phyloP scores from a whole-genome alignment of 1,284 basidiomycete genomes.

The Malassezia caprae region DNA sequence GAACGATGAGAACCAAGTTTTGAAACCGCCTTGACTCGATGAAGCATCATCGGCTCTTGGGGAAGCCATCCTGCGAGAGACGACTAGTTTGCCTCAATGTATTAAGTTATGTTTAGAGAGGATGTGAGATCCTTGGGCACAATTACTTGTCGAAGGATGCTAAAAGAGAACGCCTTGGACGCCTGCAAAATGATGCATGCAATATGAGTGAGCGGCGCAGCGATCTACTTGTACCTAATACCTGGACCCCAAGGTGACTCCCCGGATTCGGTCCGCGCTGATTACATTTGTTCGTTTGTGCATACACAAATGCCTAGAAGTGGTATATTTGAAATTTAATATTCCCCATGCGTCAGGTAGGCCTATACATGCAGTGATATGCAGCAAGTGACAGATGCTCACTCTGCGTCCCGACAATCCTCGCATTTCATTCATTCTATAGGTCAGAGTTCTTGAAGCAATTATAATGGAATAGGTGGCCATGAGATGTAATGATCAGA shows the following conservation, averaged over 20 bases:
- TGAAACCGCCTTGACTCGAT: neutral
- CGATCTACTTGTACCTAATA: neutral
- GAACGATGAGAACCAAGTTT: conserved; percentile 14
- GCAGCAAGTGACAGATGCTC: neutral
- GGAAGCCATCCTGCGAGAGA: conserved; percentile 1
- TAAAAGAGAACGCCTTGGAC: neutral
- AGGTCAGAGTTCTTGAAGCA: neutral
- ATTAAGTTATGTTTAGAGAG: neutral
- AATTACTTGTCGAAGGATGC: neutral
- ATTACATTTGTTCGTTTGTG: neutral
- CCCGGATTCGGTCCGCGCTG: neutral
- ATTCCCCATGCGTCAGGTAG: neutral
- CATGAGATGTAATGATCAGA: neutral
- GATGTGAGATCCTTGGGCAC: neutral
- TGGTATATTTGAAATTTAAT: neutral
- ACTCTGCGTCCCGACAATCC: neutral
- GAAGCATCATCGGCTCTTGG: conserved; percentile 2
- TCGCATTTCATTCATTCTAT: neutral
- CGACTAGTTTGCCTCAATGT: neutral
- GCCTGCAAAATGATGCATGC: conserved; percentile 6
- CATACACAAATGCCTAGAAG: neutral
- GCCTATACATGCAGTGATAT: neutral
- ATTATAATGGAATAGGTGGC: neutral
- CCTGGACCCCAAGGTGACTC: neutral
- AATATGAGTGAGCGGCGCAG: neutral